phyloP scores from a whole-genome alignment of 2,329 filamentous ascomycete genomes.

The Stemphylium lycopersici region DNA sequence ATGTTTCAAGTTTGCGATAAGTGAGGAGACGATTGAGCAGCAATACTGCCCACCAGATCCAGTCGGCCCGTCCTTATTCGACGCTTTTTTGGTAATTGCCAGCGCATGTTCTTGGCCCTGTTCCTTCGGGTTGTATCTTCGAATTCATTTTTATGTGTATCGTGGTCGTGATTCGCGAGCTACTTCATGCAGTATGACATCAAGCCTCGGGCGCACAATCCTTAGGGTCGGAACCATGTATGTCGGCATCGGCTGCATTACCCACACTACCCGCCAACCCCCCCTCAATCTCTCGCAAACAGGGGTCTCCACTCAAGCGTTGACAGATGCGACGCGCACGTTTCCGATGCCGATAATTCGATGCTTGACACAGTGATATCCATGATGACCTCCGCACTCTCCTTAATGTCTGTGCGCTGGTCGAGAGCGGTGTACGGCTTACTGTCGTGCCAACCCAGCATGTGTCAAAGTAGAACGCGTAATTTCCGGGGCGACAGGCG shows the following conservation, averaged over 20 bases:
- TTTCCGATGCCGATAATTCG: constrained; percentile 2
- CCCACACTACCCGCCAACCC: constrained; percentile 23
- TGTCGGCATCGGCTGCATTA: constrained; percentile 23
- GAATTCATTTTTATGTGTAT: constrained; percentile 10
- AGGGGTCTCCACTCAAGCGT: constrained; percentile 21
- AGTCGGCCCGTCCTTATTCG: constrained; percentile 18
- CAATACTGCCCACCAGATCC: not conserved
- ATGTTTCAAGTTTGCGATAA: constrained; percentile 21
- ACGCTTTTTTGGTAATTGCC: constrained; percentile 14
- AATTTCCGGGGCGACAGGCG: constrained; percentile 6
- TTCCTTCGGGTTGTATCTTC: constrained; percentile 10
- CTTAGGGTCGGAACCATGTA: constrained; percentile 8
- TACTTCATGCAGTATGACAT: constrained; percentile 27
- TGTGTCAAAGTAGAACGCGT: not conserved
- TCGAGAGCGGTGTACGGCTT: not conserved
- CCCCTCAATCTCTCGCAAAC: constrained; percentile 21
- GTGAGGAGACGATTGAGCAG: constrained; percentile 13
- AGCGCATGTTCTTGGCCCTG: constrained; percentile 22
- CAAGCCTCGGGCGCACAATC: constrained; percentile 16
- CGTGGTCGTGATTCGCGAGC: constrained; percentile 25
- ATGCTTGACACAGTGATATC: not conserved
- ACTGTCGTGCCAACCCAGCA: not conserved
- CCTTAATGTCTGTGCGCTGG: not conserved
- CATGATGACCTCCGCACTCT: not conserved
- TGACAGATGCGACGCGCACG: not conserved